phyloP scores from a whole-genome alignment of 805 yeast species.

The Suhomyces xylopsoci region DNA sequence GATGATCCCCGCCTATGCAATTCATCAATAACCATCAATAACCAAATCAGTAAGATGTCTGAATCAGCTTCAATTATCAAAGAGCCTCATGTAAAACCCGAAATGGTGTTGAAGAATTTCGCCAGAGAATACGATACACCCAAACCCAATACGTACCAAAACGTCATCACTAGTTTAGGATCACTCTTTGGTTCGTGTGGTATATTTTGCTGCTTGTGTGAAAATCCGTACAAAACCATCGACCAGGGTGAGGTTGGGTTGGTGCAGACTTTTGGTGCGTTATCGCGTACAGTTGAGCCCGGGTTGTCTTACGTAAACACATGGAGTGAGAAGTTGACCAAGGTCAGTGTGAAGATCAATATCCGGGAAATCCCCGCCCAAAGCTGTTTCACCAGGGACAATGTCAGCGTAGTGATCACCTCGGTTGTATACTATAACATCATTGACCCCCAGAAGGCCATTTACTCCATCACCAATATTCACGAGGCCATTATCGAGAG shows the following conservation, averaged over 20 bases:
- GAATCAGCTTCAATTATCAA: constrained; percentile 1
- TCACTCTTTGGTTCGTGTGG: constrained; percentile 51
- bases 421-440: constrained; percentile 67
- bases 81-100: constrained; percentile 33
- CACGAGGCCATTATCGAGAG: constrained; percentile 58
- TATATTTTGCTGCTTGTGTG: constrained; percentile 53
- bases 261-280: constrained; percentile 63
- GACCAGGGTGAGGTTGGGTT: constrained; percentile 69
- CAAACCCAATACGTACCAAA: constrained; percentile 39
- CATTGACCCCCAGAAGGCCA: constrained; percentile 64
- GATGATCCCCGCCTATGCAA: background rate
- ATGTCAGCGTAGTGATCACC: constrained; percentile 58
- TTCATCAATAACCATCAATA: background rate
- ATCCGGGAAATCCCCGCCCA: constrained; percentile 67
- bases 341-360: constrained; percentile 53
- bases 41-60: background rate
- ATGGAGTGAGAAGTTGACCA: constrained; percentile 53
- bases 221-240: constrained; percentile 59
- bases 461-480: constrained; percentile 54
- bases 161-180: constrained; percentile 42
- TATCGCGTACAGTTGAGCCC: constrained; percentile 64
- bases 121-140: constrained; percentile 42
- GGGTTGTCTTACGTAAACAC: constrained; percentile 65
- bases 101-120: constrained; percentile 40
- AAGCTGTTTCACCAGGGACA: constrained; percentile 67